These are phyloP conservation scores for Phytophthora tubulina DNA, from an alignment of 352 stramenopile species.

Conservation along the genomic window DNA sequence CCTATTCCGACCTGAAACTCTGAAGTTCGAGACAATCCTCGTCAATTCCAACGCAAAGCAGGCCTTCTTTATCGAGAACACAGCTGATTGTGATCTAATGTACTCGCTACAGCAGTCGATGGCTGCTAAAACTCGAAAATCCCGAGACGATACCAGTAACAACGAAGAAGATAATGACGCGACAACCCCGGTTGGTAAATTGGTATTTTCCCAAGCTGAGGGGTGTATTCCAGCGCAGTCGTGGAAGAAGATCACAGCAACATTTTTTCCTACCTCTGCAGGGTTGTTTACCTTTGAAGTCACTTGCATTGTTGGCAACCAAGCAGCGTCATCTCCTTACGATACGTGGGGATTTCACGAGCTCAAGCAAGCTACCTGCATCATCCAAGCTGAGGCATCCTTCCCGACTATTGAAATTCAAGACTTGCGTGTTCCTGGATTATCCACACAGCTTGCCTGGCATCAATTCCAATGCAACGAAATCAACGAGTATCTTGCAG, in stretches of 20 bases:
- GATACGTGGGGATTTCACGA: constrained; percentile 35
- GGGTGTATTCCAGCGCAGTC: constrained; percentile 80
- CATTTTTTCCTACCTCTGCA: constrained; percentile 71
- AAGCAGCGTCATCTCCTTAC: constrained; percentile 27
- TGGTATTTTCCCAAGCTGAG: constrained; percentile 69
- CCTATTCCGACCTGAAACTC: constrained; percentile 72
- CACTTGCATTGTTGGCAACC: constrained; percentile 56
- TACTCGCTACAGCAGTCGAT: constrained; percentile 64
- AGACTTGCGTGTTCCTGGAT: constrained; percentile 74
- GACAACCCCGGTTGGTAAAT: constrained; percentile 18
- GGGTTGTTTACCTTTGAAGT: constrained; percentile 81
- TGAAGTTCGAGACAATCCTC: constrained; percentile 87
- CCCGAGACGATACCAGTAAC: background rate
- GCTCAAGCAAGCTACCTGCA: constrained; percentile 50
- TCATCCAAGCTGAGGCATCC: constrained; percentile 77
- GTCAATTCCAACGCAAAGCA: constrained; percentile 84
- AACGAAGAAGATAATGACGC: constrained; percentile 10
- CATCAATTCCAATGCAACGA: constrained; percentile 76
- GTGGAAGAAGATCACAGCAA: constrained; percentile 81
- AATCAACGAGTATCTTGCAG: constrained; percentile 77
- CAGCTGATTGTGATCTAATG: constrained; percentile 79
- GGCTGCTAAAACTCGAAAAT: constrained; percentile 22
- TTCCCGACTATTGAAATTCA: constrained; percentile 91
- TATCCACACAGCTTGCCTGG: constrained; percentile 68
- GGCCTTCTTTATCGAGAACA: constrained; percentile 77